phyloP scores from a whole-genome alignment of 768 basidiomycete species.

The Panellus pusillus region DNA sequence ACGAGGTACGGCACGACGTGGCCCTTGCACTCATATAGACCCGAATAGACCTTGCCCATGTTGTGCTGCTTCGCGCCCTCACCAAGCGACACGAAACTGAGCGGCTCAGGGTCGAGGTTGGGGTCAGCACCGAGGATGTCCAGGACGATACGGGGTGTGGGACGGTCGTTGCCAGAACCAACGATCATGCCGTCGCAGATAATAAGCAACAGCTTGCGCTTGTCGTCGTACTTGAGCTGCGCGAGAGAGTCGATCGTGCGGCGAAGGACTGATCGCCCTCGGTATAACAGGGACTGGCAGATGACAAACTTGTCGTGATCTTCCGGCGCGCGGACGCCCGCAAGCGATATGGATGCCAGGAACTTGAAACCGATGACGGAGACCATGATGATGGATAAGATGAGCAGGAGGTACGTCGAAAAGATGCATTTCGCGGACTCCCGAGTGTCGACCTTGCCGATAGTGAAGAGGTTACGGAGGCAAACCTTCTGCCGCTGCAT shows the following conservation, averaged over 20 bases:
- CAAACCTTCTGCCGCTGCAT: slow-evolving; percentile 81
- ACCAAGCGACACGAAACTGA: slow-evolving; percentile 91
- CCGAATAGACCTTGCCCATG: slow-evolving; percentile 97
- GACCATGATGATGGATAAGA: slow-evolving; percentile 89
- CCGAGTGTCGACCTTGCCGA: slow-evolving; percentile 91
- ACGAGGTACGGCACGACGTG: slow-evolving; percentile 96
- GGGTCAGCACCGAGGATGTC: slow-evolving; percentile 96
- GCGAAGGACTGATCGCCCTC: slow-evolving; percentile 88
- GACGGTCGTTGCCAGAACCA: slow-evolving; percentile 93
- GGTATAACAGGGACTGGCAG: slow-evolving; percentile 96
- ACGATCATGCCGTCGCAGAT: slow-evolving; percentile 99
- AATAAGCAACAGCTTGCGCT: slow-evolving; percentile 89
- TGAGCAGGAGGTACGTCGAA: slow-evolving; percentile 87
- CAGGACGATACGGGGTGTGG: slow-evolving; percentile 93
- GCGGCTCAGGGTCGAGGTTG: slow-evolving; percentile 89
- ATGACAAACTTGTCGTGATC: slow-evolving; percentile 97
- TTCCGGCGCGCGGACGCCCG: slow-evolving; percentile 77
- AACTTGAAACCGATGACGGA: slow-evolving; percentile 96
- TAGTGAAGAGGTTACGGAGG: slow-evolving; percentile 88
- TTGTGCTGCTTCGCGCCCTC: slow-evolving; percentile 97
- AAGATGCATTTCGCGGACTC: slow-evolving; percentile 91
- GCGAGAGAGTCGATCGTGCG: slow-evolving; percentile 93
- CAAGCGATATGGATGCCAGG: slow-evolving; percentile 86
- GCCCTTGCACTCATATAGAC: slow-evolving; percentile 89
- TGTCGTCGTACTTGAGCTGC: slow-evolving; percentile 95